Conservation (phyloP, 371 early-diverging fungal species). For the Rhizopus delemar region DNA sequence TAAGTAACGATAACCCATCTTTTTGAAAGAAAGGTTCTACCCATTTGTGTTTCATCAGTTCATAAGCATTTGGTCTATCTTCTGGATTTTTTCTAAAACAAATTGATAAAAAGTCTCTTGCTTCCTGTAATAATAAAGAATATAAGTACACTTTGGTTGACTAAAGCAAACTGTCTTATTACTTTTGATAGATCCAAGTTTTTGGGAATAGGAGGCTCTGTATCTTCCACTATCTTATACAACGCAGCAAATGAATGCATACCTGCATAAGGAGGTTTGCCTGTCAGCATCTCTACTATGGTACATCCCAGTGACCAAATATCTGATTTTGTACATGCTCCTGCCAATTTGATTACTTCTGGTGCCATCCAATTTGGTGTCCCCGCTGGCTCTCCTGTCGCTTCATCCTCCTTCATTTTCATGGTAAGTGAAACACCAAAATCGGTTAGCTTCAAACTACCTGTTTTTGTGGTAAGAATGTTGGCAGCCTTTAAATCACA, state of each 20-base stretch:
- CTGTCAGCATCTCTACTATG: slow-evolving; percentile 84
- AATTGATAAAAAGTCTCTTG: slow-evolving; percentile 68
- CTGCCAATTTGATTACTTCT: slow-evolving; percentile 87
- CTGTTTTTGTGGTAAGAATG: slow-evolving; percentile 91
- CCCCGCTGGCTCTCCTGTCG: slow-evolving; percentile 74
- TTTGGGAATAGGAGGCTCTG: slow-evolving; percentile 78
- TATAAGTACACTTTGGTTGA: no score
- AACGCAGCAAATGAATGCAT: slow-evolving; percentile 82
- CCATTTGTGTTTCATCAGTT: slow-evolving; percentile 70
- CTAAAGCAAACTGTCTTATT: slow-evolving; percentile 2
- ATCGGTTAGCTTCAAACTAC: slow-evolving; percentile 92
- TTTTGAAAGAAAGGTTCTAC: slow-evolving; percentile 11
- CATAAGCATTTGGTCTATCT: slow-evolving; percentile 67
- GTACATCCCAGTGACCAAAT: slow-evolving; percentile 93
- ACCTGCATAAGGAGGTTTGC: slow-evolving; percentile 85
- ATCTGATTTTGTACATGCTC: slow-evolving; percentile 80
- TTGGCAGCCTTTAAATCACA: slow-evolving; percentile 97
- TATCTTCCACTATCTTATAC: slow-evolving; percentile 88
- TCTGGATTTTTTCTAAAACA: slow-evolving; percentile 84
- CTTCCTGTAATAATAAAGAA: slow-evolving; percentile 38
- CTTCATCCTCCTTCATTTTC: slow-evolving; percentile 66
- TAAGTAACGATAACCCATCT: neutral
- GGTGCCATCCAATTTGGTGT: slow-evolving; percentile 99
- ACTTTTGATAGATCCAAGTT: slow-evolving; percentile 60
- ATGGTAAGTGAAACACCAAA: slow-evolving; percentile 92